phyloP scores from a whole-genome alignment of 306 rosid genomes.

The Vachellia collinsii region DNA sequence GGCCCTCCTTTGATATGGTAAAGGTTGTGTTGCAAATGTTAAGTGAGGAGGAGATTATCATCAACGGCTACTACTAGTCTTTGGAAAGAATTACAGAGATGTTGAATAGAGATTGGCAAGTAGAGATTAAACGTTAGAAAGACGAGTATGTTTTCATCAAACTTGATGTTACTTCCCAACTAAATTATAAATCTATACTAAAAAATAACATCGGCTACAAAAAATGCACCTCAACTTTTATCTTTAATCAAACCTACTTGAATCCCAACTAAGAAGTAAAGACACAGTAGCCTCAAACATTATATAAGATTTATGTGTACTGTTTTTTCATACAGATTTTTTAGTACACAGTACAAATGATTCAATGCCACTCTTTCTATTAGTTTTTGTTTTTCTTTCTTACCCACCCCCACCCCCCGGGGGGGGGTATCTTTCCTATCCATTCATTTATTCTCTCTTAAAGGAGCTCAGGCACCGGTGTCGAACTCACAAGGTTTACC shows the following conservation, averaged over 20 bases:
- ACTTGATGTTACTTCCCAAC: too few relatives aligned
- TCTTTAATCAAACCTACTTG: not conserved
- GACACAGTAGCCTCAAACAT: not conserved
- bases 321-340: conserved; percentile 1
- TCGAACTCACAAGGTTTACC: conserved; percentile 39
- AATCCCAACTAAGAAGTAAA: not conserved
- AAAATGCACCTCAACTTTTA: not conserved
- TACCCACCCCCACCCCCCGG: too few relatives aligned
- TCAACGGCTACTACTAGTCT: too few relatives aligned
- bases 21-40: too few relatives aligned
- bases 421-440: conserved; percentile 12
- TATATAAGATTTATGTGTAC: conserved; percentile 18
- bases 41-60: too few relatives aligned
- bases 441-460: conserved; percentile 22
- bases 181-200: too few relatives aligned
- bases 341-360: conserved; percentile 18
- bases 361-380: conserved; percentile 17
- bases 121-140: too few relatives aligned
- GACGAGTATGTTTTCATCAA: too few relatives aligned
- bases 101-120: too few relatives aligned
- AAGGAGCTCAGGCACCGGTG: conserved; percentile 30
- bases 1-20: not conserved
- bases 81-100: too few relatives aligned
- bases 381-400: not conserved
- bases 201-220: not conserved